Evolutionary conservation across 257 asterid species (phyloP).

Genomic region (Penstemon barbatus): DNA sequence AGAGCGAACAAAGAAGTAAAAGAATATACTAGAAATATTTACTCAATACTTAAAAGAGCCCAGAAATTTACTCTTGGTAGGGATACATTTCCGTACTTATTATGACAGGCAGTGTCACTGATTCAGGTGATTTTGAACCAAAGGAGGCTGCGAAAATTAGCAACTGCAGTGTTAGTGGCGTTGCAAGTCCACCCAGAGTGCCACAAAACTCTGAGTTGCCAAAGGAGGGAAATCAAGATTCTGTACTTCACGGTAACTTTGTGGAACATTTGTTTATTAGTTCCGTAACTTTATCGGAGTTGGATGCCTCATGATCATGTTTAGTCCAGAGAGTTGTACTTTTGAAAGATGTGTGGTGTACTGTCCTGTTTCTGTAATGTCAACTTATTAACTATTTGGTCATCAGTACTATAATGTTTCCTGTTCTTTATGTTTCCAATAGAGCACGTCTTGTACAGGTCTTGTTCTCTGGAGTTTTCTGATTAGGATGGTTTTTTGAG

Average conservation of each 20-base stretch:
- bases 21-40: too few species aligned
- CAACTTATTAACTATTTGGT: neutral
- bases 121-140: conserved; percentile 53
- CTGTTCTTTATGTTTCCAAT: neutral
- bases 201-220: conserved; percentile 30
- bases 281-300: too few species aligned
- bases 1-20: too few species aligned
- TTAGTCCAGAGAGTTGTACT: too few species aligned
- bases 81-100: conserved; percentile 26
- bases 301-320: too few species aligned
- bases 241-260: conserved; percentile 45
- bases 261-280: too few species aligned
- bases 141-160: conserved; percentile 36
- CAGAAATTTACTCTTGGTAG: conserved; percentile 1
- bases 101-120: conserved; percentile 33
- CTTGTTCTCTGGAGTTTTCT: neutral
- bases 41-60: neutral
- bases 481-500: neutral
- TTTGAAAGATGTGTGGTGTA: too few species aligned
- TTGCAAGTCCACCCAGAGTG: conserved; percentile 32
- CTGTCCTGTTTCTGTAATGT: too few species aligned
- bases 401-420: neutral
- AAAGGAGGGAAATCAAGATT: conserved; percentile 38
- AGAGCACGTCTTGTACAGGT: neutral
- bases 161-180: conserved; percentile 33